A percentile compares a stretch with the other conserved stretches of the same genome.
These are phyloP conservation scores for Pyrenochaeta sp. DNA, from an alignment of 2,329 filamentous ascomycete genomes.

Conservation along the genomic window DNA sequence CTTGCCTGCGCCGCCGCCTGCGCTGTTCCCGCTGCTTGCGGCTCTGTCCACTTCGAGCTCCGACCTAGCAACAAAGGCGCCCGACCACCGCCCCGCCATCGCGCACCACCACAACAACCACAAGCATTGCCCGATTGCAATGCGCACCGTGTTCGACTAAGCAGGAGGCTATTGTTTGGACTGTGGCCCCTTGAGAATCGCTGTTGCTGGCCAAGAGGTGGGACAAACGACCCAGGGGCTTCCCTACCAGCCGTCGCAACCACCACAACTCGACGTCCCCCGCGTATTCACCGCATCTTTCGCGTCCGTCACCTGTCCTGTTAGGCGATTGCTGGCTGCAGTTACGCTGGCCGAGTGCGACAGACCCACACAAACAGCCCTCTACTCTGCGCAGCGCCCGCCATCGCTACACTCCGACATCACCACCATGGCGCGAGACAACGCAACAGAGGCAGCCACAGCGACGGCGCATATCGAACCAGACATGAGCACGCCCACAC, in stretches of 20 bases:
- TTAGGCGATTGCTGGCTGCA: conserved; percentile 7
- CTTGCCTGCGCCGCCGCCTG: conserved; percentile 18
- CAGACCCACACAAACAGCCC: conserved; percentile 2
- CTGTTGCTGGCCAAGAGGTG: conserved; percentile 17
- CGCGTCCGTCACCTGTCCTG: conserved; percentile 10
- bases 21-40: conserved; percentile 21
- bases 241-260: conserved; percentile 14
- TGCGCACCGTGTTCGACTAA: conserved; percentile 20
- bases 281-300: conserved; percentile 17
- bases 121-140: conserved; percentile 1
- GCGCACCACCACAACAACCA: conserved; percentile 9
- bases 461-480: conserved; percentile 29
- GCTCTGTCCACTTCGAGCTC: conserved; percentile 18
- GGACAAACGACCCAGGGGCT: conserved; percentile 21
- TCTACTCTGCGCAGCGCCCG: conserved; percentile 2
- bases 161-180: conserved; percentile 8
- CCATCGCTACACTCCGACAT: conserved; percentile 15
- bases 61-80: conserved; percentile 23
- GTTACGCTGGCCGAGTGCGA: neutral
- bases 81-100: conserved; percentile 15
- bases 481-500: conserved; percentile 53
- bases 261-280: conserved; percentile 13
- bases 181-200: conserved; percentile 15
- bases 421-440: conserved; percentile 29
- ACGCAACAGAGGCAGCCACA: conserved; percentile 19